Evolutionary conservation across 768 basidiomycete genomes (phyloP).

Genomic region (Russula foetens): DNA sequence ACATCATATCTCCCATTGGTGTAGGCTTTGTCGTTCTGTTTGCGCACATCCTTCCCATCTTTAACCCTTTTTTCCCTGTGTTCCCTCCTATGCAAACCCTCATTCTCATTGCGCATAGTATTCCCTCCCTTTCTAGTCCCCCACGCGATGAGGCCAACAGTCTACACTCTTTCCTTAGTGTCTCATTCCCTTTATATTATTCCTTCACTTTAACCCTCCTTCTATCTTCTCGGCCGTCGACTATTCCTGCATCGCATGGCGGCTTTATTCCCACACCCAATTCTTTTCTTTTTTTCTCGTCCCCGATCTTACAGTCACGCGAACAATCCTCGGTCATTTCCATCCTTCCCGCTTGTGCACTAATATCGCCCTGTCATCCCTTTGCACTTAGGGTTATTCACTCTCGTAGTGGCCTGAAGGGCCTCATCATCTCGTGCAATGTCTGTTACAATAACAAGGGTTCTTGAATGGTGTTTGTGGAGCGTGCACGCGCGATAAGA

Average conservation of each 20-base stretch:
- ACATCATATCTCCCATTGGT: constrained; percentile 15
- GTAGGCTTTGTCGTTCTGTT: constrained; percentile 21
- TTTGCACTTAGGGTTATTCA: constrained; percentile 19
- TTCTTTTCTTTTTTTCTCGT: constrained; percentile 11
- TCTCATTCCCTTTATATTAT: constrained; percentile 69
- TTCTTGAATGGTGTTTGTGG: constrained; percentile 15
- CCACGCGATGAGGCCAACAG: constrained; percentile 49
- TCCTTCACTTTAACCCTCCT: constrained; percentile 60
- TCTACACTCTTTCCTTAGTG: constrained; percentile 36
- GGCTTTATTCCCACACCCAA: constrained; percentile 21
- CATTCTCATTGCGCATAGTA: constrained; percentile 51
- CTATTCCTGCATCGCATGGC: constrained; percentile 29
- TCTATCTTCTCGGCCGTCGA: constrained; percentile 30
- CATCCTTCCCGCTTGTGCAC: constrained; percentile 18
- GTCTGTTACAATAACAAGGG: constrained; percentile 21
- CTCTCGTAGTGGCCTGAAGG: constrained; percentile 21
- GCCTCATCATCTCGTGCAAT: constrained; percentile 21
- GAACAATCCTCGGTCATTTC: constrained; percentile 21
- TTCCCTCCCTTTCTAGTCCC: constrained; percentile 37
- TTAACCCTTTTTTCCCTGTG: constrained; percentile 14
- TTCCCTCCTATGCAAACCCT: constrained; percentile 35
- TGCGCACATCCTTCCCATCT: constrained; percentile 19
- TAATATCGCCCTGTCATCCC: constrained; percentile 20
- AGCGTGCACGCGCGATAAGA: constrained; percentile 1
- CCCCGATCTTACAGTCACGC: constrained; percentile 17